Percentiles rank a stretch among this genome's conserved stretches.
Evolutionary conservation across 208 protist genomes (phyloP).

Genomic region (Borovskyia barvae): DNA sequence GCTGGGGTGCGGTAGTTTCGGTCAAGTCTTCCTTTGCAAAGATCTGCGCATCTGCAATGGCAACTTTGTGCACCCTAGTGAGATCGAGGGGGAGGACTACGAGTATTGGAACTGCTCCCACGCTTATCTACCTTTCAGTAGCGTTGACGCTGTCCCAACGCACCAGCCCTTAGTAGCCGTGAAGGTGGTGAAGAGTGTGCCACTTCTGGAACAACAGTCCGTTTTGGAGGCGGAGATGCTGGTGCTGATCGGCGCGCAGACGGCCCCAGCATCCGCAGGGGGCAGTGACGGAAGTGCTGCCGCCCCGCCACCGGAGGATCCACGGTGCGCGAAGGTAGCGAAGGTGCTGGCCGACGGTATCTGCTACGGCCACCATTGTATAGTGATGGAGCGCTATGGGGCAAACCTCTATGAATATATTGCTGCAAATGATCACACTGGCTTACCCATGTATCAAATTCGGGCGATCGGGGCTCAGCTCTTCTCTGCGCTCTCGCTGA

Average conservation of each 20-base stretch:
- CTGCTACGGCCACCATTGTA: constrained; percentile 87
- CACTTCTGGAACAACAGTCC: constrained; percentile 74
- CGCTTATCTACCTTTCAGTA: constrained; percentile 71
- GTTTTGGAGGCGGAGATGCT: constrained; percentile 85
- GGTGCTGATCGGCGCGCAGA: constrained; percentile 75
- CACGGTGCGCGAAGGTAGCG: constrained; percentile 52
- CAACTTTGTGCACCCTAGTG: constrained; percentile 67
- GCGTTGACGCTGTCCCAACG: constrained; percentile 53
- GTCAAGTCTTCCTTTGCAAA: constrained; percentile 86
- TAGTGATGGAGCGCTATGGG: constrained; percentile 91
- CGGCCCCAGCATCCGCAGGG: constrained; percentile 7
- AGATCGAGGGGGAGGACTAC: constrained; percentile 77
- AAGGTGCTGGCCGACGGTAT: constrained; percentile 74
- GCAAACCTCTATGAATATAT: constrained; percentile 92
- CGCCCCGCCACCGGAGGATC: constrained; percentile 52
- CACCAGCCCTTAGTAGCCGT: constrained; percentile 73
- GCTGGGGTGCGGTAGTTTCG: constrained; percentile 78
- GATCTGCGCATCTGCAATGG: constrained; percentile 68
- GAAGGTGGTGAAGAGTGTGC: constrained; percentile 82
- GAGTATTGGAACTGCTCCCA: constrained; percentile 85
- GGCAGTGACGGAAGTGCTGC: background rate
- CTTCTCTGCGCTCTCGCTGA: constrained; percentile 88
- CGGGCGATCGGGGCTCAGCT: constrained; percentile 88
- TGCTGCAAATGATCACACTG: constrained; percentile 62
- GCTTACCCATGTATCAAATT: constrained; percentile 85